Evolutionary conservation across 176 grass and related monocot species (phyloP).

Genomic region (Luzula sylvatica): DNA sequence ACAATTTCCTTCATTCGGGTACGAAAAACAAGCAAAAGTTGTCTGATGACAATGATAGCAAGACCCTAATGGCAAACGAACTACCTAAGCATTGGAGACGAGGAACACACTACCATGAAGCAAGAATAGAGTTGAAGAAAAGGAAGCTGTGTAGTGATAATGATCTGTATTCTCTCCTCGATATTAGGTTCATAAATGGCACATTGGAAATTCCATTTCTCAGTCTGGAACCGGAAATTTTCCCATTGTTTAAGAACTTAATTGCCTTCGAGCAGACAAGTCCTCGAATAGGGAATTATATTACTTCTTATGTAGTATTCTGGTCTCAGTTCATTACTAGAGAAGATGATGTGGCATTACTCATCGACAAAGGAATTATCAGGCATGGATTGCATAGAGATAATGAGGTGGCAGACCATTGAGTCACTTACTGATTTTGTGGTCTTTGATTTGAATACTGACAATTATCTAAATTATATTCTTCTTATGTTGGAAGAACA

Average conservation of each 20-base stretch:
- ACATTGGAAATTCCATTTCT: constrained; percentile 12
- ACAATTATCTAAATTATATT: not conserved
- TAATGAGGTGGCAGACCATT: constrained; percentile 4
- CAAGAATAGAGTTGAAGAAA: not conserved
- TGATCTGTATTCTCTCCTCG: constrained; percentile 6
- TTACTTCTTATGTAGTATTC: constrained; percentile 2
- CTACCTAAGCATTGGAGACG: not conserved
- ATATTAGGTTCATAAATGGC: not conserved
- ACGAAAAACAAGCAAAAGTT: not conserved
- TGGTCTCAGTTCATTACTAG: constrained; percentile 7
- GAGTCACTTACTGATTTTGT: not conserved
- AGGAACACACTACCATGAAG: constrained; percentile 14
- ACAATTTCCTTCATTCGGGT: not conserved
- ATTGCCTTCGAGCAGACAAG: constrained; percentile 10
- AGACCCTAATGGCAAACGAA: not conserved
- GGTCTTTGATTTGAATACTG: not conserved
- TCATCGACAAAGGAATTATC: constrained; percentile 13
- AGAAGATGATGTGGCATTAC: constrained; percentile 14
- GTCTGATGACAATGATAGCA: rapidly evolving
- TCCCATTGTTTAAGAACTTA: not conserved
- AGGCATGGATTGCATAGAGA: constrained; percentile 7
- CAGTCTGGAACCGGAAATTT: not conserved
- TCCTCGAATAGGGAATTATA: constrained; percentile 8
- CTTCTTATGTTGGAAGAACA: not conserved
- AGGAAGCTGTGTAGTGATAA: not conserved